Evolutionary conservation across 2,329 filamentous ascomycete genomes (phyloP).

Genomic region (Alternaria rosae): DNA sequence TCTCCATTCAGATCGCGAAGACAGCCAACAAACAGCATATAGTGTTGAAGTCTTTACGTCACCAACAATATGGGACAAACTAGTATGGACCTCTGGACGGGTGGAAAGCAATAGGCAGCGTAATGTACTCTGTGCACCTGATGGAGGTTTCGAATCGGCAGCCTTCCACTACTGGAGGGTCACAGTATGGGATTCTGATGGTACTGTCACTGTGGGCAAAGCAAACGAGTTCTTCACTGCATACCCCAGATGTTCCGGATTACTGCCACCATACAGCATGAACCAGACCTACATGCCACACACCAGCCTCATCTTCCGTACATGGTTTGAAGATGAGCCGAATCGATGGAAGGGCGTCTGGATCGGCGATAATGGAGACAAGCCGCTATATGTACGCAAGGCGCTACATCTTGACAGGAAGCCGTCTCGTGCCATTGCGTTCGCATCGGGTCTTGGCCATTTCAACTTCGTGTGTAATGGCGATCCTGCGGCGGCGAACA

Average conservation of each 20-base stretch:
- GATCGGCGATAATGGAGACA: constrained; percentile 52
- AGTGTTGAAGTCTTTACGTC: background rate
- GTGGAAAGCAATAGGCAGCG: constrained; percentile 31
- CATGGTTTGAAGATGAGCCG: constrained; percentile 53
- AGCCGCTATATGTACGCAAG: constrained; percentile 52
- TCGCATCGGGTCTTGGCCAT: constrained; percentile 53
- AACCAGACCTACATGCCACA: constrained; percentile 56
- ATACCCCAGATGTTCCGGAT: constrained; percentile 44
- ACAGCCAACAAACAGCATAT: constrained; percentile 39
- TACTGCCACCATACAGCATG: constrained; percentile 53
- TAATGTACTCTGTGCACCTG: constrained; percentile 38
- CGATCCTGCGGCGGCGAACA: constrained; percentile 42
- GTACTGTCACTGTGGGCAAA: constrained; percentile 27
- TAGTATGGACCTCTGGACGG: constrained; percentile 5
- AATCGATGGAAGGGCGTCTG: constrained; percentile 54
- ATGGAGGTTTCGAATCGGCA: constrained; percentile 48
- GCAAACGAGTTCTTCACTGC: constrained; percentile 52
- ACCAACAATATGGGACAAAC: background rate
- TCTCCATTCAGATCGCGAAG: constrained; percentile 38
- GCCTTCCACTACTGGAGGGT: constrained; percentile 50
- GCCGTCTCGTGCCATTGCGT: constrained; percentile 45
- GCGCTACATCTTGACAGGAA: constrained; percentile 37
- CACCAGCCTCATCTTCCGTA: constrained; percentile 52
- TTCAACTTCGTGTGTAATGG: constrained; percentile 52
- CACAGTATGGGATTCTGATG: constrained; percentile 49